Evolutionary conservation across 805 yeast species (phyloP), one percentile per base, ranked within the genome.

Genomic region (Wickerhamomyces queroliae): DNA sequence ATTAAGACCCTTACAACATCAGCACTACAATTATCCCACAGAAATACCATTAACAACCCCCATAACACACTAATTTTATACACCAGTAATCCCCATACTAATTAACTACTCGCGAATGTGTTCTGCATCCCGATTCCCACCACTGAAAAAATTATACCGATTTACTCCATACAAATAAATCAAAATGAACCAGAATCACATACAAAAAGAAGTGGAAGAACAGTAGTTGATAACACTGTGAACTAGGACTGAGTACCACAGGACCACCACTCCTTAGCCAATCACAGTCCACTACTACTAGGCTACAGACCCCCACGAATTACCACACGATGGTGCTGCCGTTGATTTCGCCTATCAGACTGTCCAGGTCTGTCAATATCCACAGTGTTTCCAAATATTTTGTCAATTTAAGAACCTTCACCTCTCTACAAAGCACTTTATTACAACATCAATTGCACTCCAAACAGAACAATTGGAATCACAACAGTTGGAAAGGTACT

Each of bases 281-380:
- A n/a, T n/a, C n/a, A n/a, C n/a, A n/a, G n/a, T n/a, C n/a, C n/a
- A n/a, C n/a, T n/a, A n/a, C n/a, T n/a, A n/a, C n/a, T 23, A 8
- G 25, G 8, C 25, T 11, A 8, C 18, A 27, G n/a, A n/a, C 15
- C 15, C 30, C 15, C 30, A 27, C 13, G 10, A n/a, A 10, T n/a
- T 13, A 16, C 13, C 5, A 16, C 4, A 17, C 3, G 4, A 28
- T 28, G 31, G 6, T 17, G 20, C 4, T 8, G 9, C 10, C 21
- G 13, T 17, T 19, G 17, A 28, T 17, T 6, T 13, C 31, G 31
- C 19, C 20, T 7, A 16, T 9, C 21, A 5, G 19, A 7, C 11
- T 28, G 31, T 13, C 24, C 34, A 31, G 16, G 3, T 31, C 34
- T 31, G 34, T 31, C 34, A 31, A 31, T 31, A 20, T 31, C 12